A percentile compares a stretch with the other conserved stretches of the same genome.
These are phyloP conservation scores for Dendrocalamus sinicus DNA, from an alignment of 176 grass and related monocot genomes.

Conservation along the genomic window DNA sequence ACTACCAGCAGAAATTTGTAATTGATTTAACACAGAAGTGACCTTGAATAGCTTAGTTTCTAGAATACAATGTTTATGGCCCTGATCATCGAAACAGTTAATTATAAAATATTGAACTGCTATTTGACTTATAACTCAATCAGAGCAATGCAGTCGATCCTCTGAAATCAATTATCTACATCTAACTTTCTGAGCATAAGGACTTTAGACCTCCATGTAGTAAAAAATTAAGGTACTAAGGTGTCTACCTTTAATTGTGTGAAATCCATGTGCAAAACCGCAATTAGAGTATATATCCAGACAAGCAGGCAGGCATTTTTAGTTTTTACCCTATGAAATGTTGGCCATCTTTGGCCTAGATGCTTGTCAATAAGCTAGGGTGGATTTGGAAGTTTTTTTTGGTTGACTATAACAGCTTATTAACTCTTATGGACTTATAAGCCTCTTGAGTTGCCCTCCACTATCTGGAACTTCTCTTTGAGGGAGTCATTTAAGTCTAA, in stretches of 20 bases:
- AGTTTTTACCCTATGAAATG: background rate
- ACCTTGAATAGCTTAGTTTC: background rate
- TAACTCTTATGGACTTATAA: background rate
- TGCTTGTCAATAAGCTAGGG: background rate
- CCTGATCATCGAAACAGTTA: background rate
- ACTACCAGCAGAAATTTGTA: conserved; percentile 23
- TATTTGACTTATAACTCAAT: background rate
- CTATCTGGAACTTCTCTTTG: background rate
- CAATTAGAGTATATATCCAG: background rate
- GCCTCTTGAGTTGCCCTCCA: background rate
- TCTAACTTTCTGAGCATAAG: background rate
- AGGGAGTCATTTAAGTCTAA: background rate
- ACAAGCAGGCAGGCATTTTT: background rate
- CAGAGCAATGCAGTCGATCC: background rate
- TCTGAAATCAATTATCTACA: background rate
- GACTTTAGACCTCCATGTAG: background rate
- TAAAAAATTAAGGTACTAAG: background rate
- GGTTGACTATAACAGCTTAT: background rate
- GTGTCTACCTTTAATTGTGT: background rate
- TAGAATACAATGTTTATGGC: background rate
- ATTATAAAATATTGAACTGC: background rate
- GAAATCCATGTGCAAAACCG: background rate
- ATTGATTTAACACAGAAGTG: background rate
- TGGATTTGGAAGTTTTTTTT: background rate
- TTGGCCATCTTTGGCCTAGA: background rate